Evolutionary conservation across 2,329 filamentous ascomycete species (phyloP), one percentile per base, ranked within the genome.

Genomic region (Colletotrichum eleusines): DNA sequence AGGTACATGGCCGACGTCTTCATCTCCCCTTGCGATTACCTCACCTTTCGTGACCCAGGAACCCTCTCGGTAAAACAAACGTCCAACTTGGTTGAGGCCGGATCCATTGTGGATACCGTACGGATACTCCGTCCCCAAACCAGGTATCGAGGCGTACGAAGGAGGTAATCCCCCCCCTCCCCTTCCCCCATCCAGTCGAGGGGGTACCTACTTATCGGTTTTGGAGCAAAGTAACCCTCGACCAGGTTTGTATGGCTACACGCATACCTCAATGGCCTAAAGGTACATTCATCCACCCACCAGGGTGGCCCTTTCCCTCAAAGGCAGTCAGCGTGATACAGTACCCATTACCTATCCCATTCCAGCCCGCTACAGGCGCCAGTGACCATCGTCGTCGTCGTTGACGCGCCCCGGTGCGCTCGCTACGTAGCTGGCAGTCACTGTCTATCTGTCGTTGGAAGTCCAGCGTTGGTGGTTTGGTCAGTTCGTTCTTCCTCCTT

Each of bases 281-380:
- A 35, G 31, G 28, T 60, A 60, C 57, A 35, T 60, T 26, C 40
- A 40, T 18, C 38, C 38, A 2, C n/a, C 33, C 18, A n/a, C 51
- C 51, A 35, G 31, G 31, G 18, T 42, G 33, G 33, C n/a, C n/a
- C 54, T 33, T 28, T 28, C 26, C 48, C 16, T 12, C 14, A 16
- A 5, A 28, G 51, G 51, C 51, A 50, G 48, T 50, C 48, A 50
- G 48, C n/a, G n/a, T n/a, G n/a, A n/a, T n/a, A n/a, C n/a, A n/a
- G n/a, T n/a, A n/a, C n/a, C n/a, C n/a, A n/a, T n/a, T n/a, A n/a
- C n/a, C n/a, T n/a, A 8, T 38, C 8, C 35, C 18, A 40, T 38
- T 42, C 58, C n/a, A 61, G 58, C 31, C 58, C 31, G 35, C 60
- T 48, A 63, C 60, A 63, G 53, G 60, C 33, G 3, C 33, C 59